A percentile compares a stretch with the other conserved stretches of the same genome.
These are phyloP conservation scores for Tolypocladium cylindrosporum DNA, from an alignment of 2,329 filamentous ascomycete genomes.

Conservation along the genomic window DNA sequence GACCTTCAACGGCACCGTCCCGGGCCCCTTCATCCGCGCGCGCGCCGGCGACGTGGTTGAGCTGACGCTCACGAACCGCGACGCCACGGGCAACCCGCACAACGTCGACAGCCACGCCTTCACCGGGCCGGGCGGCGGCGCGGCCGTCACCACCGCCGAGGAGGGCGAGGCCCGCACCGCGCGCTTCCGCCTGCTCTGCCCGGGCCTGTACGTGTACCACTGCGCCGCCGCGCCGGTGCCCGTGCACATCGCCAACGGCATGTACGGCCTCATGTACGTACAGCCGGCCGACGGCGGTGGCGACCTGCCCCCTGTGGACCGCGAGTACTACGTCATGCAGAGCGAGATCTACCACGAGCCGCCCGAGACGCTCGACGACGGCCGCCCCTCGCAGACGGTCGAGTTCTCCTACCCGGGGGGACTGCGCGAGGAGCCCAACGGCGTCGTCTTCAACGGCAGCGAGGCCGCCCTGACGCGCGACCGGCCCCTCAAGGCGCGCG, in stretches of 20 bases:
- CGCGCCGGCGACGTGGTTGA: constrained; percentile 22
- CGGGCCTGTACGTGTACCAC: constrained; percentile 22
- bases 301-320: constrained; percentile 17
- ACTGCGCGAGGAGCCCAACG: constrained; percentile 19
- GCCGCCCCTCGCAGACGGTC: constrained; percentile 15
- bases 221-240: constrained; percentile 23
- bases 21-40: constrained; percentile 23
- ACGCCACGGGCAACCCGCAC: constrained; percentile 21
- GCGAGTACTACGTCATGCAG: constrained; percentile 26
- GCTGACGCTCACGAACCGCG: constrained; percentile 20
- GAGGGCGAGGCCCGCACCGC: constrained; percentile 21
- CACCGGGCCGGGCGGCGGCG: constrained; percentile 20
- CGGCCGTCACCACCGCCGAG: constrained; percentile 20
- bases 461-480: constrained; percentile 20
- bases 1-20: constrained; percentile 22
- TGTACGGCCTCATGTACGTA: constrained; percentile 26
- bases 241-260: constrained; percentile 25
- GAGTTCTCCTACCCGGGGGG: constrained; percentile 24
- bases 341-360: constrained; percentile 26
- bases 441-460: constrained; percentile 21
- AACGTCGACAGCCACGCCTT: constrained; percentile 23
- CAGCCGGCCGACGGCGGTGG: constrained; percentile 15
- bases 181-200: constrained; percentile 17
- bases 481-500: constrained; percentile 17
- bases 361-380: constrained; percentile 19